Percentiles rank a stretch among this genome's conserved stretches.
Evolutionary conservation across 164 flowering plant genomes (phyloP).

Genomic region (Vitis vinifera): DNA sequence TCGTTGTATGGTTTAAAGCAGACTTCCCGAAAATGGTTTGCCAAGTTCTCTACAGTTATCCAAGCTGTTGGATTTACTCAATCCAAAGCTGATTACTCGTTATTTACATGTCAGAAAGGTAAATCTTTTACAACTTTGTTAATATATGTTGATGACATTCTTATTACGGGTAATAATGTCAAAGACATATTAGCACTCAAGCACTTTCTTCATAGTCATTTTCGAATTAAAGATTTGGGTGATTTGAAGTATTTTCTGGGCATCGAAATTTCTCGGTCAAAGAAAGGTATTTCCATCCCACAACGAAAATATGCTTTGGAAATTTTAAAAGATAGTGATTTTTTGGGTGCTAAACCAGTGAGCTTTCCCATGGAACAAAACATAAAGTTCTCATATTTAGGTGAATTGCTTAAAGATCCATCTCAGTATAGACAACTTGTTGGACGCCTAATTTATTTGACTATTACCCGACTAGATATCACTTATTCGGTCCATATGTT

Average conservation of each 20-base stretch:
- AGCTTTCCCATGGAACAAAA: slow-evolving; percentile 16
- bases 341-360: background rate
- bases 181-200: background rate
- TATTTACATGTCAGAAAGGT: too few species aligned
- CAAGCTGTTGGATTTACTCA: too few species aligned
- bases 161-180: slow-evolving; percentile 3
- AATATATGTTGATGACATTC: slow-evolving; percentile 14
- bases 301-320: too few species aligned
- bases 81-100: too few species aligned
- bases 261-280: background rate
- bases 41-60: too few species aligned
- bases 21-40: too few species aligned
- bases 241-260: slow-evolving; percentile 16
- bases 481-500: slow-evolving; percentile 9
- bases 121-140: background rate
- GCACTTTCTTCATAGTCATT: background rate
- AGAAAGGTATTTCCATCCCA: background rate
- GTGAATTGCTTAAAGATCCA: slow-evolving; percentile 8
- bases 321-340: too few species aligned
- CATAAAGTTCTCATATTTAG: background rate
- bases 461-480: slow-evolving; percentile 15
- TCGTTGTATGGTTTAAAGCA: too few species aligned
- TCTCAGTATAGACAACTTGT: slow-evolving; percentile 11
- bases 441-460: slow-evolving; percentile 15
- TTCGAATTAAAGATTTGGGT: slow-evolving; percentile 16